Base-by-base conservation (phyloP, 2,329 filamentous ascomycete genomes). In the Calonectria hawksworthii region DNA sequence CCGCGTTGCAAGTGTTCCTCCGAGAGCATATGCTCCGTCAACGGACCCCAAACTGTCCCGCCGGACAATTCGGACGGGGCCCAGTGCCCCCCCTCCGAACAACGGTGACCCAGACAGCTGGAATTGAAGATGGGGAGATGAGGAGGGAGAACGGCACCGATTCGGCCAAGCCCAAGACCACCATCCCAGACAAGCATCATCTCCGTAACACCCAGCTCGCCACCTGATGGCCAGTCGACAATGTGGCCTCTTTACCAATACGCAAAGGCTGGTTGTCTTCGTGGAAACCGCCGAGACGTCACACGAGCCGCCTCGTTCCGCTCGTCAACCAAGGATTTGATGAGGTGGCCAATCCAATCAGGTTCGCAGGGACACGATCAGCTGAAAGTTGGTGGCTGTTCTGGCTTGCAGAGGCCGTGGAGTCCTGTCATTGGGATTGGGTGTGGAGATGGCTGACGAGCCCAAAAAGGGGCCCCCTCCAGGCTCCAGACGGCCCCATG, bases 391-490 rank as follows among this genome's bases (percentile, higher is more conserved):
- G 36, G 56, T 75, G 69, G 72, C 66, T 67, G 65, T 50, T 69
- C 72, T 67, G 44, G 72, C 77, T 72, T 80, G 78, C 76, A 78
- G 70, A 69, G 61, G 74, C 56, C 72, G 70, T 69, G 72, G 54
- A 75, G 72, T 75, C 71, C 74, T 76, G 78, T 76, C 74, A 72
- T 74, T 77, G 68, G 75, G 56, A 72, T 70, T 61, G 73, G 75
- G 52, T 44, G 67, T 69, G 67, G 67, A 30, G 68, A 64, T 63
- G 59, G 36, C 56, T 38, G 32, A 36, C 30, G 32, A 26, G 38
- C 30, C 26, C 36, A 11, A 28, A 47, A 47, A 28, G 38, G 28
- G 59, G 72, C 69, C 41, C 52, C 36, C 44, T 23, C n/a, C 44
- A 23, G n/a, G 44, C 21, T 47, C 13, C 26, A 52, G 50, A 6